These are phyloP conservation scores for Rhodotorula mucilaginosa DNA, from an alignment of 1,284 basidiomycete genomes.

Conservation along the genomic window DNA sequence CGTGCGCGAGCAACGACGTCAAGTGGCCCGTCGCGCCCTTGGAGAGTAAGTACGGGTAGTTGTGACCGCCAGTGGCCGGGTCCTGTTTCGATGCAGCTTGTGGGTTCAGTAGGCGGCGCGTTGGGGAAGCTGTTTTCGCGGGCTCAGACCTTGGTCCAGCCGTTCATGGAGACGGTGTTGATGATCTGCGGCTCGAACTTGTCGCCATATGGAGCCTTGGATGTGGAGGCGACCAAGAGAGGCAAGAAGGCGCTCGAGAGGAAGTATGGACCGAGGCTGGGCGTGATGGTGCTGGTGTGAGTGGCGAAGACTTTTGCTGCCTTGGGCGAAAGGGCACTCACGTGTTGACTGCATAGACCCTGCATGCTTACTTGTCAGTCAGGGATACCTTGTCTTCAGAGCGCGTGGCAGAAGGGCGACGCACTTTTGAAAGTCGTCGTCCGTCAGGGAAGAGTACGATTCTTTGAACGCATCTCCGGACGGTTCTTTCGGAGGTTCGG, in stretches of 20 bases:
- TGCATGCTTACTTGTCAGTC: background rate
- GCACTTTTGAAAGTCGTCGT: slow-evolving; percentile 16
- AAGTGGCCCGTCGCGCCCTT: slow-evolving; percentile 23
- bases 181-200: slow-evolving; percentile 28
- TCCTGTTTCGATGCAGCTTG: background rate
- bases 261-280: slow-evolving; percentile 26
- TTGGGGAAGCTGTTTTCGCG: background rate
- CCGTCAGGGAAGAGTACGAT: slow-evolving; percentile 8
- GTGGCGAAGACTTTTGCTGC: too few relatives aligned
- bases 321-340: background rate
- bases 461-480: slow-evolving; percentile 11
- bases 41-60: slow-evolving; percentile 18
- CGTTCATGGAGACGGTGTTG: slow-evolving; percentile 28
- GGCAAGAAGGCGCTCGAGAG: slow-evolving; percentile 25
- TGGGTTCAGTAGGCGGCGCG: too few relatives aligned
- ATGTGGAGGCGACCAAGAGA: slow-evolving; percentile 12
- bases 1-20: slow-evolving; percentile 22
- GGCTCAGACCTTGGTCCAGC: slow-evolving; percentile 21
- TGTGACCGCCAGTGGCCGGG: slow-evolving; percentile 14
- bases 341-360: slow-evolving; percentile 8
- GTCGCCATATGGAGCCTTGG: slow-evolving; percentile 18
- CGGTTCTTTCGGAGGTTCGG: background rate
- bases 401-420: background rate
- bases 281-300: too few relatives aligned
- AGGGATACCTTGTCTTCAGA: background rate